Percentiles rank a stretch among this genome's conserved stretches.
phyloP scores from a whole-genome alignment of 768 basidiomycete genomes.

The Auriscalpium vulgare region DNA sequence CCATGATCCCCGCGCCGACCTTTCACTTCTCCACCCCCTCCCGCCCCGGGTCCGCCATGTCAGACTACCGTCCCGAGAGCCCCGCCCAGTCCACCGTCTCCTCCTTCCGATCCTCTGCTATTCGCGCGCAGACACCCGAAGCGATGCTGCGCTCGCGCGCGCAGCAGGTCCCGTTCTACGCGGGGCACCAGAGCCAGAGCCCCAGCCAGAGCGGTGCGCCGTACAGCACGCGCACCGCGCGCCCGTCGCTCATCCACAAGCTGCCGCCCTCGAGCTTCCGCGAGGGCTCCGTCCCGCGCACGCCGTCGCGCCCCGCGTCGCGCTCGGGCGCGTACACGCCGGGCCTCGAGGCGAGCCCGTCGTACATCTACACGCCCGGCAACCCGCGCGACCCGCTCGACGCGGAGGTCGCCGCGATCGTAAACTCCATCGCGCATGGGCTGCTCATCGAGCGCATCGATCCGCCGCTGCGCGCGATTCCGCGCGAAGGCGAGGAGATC shows the following conservation, averaged over 20 bases:
- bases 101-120: slow-evolving; percentile 36
- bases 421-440: slow-evolving; percentile 72
- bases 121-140: slow-evolving; percentile 66
- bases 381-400: slow-evolving; percentile 79
- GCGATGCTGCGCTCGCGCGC: slow-evolving; percentile 49
- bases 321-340: slow-evolving; percentile 62
- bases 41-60: slow-evolving; percentile 65
- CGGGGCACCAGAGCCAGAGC: background rate
- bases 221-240: slow-evolving; percentile 26
- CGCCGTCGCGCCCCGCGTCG: slow-evolving; percentile 51
- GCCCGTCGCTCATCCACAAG: slow-evolving; percentile 34
- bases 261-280: slow-evolving; percentile 73
- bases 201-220: slow-evolving; percentile 11
- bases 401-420: slow-evolving; percentile 63
- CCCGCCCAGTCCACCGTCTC: slow-evolving; percentile 16
- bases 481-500: slow-evolving; percentile 70
- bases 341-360: slow-evolving; percentile 23
- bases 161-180: slow-evolving; percentile 48
- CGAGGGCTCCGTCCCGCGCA: slow-evolving; percentile 42
- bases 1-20: slow-evolving; percentile 75
- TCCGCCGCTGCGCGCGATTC: slow-evolving; percentile 56
- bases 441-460: slow-evolving; percentile 76
- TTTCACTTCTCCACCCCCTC: slow-evolving; percentile 64
- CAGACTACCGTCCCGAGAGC: slow-evolving; percentile 34
- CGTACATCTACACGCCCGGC: slow-evolving; percentile 56